phyloP scores from a whole-genome alignment of 148 eudicot species.

The Rheum nobile region DNA sequence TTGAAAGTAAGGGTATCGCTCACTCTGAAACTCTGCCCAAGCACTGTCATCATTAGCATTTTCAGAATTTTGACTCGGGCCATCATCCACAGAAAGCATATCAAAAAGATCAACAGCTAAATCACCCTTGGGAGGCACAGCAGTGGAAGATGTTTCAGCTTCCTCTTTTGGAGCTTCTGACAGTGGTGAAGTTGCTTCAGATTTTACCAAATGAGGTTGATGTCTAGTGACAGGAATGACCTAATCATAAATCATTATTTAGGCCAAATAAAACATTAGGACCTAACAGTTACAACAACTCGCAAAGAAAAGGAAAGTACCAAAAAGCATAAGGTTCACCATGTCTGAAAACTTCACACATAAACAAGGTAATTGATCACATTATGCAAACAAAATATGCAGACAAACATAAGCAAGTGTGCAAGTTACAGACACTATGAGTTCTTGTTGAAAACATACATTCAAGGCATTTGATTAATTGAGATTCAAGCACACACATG shows the following conservation, averaged over 20 bases:
- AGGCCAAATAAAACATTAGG: not conserved
- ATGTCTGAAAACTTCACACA: not conserved
- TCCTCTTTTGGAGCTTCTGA: conserved; percentile 38
- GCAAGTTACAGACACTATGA: not conserved
- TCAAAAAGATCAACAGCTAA: conserved; percentile 80
- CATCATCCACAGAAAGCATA: conserved; percentile 79
- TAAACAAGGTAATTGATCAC: not conserved
- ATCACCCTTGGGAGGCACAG: conserved; percentile 65
- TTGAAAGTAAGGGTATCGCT: conserved; percentile 13
- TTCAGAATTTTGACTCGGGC: conserved; percentile 44
- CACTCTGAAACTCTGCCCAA: conserved; percentile 97
- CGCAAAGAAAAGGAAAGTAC: not conserved
- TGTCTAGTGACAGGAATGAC: conserved; percentile 32
- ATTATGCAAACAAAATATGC: not conserved
- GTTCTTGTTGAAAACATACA: not conserved
- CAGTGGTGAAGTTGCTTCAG: conserved; percentile 40
- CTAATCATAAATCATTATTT: conserved; percentile 24
- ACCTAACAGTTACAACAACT: no score
- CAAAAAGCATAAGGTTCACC: not conserved
- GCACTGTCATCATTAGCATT: conserved; percentile 52
- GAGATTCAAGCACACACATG: not conserved
- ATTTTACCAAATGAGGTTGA: conserved; percentile 33
- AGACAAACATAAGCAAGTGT: not conserved
- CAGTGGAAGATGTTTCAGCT: conserved; percentile 26
- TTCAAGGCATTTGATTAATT: not conserved